Base-by-base conservation (phyloP, 495 filamentous ascomycete species). In the Annulohypoxylon stygium region DNA sequence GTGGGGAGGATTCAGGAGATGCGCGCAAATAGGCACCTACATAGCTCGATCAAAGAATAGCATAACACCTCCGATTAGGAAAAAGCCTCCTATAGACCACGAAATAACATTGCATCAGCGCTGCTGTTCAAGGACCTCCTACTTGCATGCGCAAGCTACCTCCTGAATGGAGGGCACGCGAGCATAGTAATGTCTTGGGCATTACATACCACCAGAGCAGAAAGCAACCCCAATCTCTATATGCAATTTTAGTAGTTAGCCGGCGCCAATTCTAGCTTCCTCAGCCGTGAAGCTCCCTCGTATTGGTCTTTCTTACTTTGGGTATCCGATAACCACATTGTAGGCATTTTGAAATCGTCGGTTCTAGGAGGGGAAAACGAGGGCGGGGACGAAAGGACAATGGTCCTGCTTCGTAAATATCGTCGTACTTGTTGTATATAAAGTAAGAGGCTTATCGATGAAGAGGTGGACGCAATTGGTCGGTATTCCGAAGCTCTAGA, bases 21-120 rank as follows among this genome's bases (percentile, higher is more conserved):
- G 51, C 7, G 33, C 59, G 53, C 25, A 58, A 37, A 65, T 48
- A 41, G 67, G 91, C 89, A 89, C 87, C 85, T 88, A 83, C 94
- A 98, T 92, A 73, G 96, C 93, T 66, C 97, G 90, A 82, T 99
- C 96, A 81, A 98, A 99, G 85, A 99, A 98, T 83, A 99, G 89
- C 71, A 98, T 81, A 4, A 98, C 92, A 59, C 96, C 96, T 67
- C 93, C 93, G 78, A 97, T 85, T 53, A 99, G 88, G 87, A 99
- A 99, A 84, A 97, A 89, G 61, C 90, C 93, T 73, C 95, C 95
- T 95, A 69, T 55, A 45, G 39, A 68, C 18, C 51, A 26, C 66
- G 50, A 59, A 67, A 37, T 65, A 64, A 65, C 43, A 73, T 75
- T 70, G 54, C 65, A 65, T 67, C 51, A 70, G 61, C 43, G 58